Evolutionary conservation across 148 eudicot species (phyloP).

Genomic region (Nepenthes mirabilis): DNA sequence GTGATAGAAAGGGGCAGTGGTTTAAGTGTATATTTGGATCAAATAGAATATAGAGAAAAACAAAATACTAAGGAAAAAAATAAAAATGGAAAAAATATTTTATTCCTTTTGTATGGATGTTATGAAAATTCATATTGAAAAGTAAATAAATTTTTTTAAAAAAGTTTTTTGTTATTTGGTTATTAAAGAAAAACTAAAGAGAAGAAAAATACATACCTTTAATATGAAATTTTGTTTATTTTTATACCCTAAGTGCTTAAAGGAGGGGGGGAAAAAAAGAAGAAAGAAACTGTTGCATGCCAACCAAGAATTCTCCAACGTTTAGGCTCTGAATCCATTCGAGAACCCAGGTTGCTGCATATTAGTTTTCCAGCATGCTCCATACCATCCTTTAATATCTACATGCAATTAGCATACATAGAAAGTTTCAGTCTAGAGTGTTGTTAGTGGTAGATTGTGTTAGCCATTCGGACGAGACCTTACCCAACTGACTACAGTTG

Average conservation of each 20-base stretch:
- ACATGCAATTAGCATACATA: constrained; percentile 9
- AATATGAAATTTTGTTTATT: too few relatives aligned
- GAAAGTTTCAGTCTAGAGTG: constrained; percentile 1
- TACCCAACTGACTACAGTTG: constrained; percentile 98
- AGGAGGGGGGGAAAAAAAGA: not conserved
- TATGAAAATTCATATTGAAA: too few relatives aligned
- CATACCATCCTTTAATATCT: constrained; percentile 98
- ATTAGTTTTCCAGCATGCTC: constrained; percentile 93
- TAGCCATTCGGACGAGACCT: constrained; percentile 13
- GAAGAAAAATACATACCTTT: too few relatives aligned
- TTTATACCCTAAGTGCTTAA: not conserved
- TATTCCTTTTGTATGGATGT: too few relatives aligned
- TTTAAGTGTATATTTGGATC: too few relatives aligned
- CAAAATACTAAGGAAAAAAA: not conserved
- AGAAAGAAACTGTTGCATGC: not conserved
- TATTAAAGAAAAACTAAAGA: too few relatives aligned
- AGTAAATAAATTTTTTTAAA: too few relatives aligned
- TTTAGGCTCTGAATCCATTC: constrained; percentile 99
- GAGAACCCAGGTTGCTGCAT: constrained; percentile 94
- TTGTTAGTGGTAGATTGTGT: not conserved
- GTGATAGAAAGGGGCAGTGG: too few relatives aligned
- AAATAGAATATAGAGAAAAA: too few relatives aligned
- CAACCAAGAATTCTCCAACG: constrained; percentile 91
- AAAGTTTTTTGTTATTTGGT: too few relatives aligned
- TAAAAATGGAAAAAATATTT: not conserved